Conservation (phyloP, 2,329 filamentous ascomycete genomes). For the Paecilomyces variotii region DNA sequence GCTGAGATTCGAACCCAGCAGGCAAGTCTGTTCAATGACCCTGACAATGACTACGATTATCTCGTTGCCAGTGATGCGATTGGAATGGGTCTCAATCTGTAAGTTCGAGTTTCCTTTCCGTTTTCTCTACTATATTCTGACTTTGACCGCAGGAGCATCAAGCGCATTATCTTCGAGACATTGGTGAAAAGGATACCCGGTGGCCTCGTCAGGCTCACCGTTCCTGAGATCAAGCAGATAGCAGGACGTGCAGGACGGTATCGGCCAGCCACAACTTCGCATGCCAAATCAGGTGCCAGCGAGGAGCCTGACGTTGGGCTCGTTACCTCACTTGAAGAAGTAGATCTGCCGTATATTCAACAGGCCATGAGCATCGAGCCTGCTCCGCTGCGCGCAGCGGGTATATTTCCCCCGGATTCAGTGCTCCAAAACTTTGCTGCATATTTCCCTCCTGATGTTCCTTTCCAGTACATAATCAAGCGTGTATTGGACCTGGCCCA, state of each 20-base stretch:
- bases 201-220: slow-evolving; percentile 49
- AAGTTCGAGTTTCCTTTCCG: slow-evolving; percentile 26
- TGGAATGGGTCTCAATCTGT: slow-evolving; percentile 93
- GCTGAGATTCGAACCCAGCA: slow-evolving; percentile 90
- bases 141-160: slow-evolving; percentile 53
- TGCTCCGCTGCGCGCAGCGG: slow-evolving; percentile 60
- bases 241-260: slow-evolving; percentile 86
- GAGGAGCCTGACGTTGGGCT: slow-evolving; percentile 48
- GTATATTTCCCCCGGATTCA: slow-evolving; percentile 62
- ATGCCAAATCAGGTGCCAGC: slow-evolving; percentile 9
- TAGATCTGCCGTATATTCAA: slow-evolving; percentile 58
- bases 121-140: slow-evolving; percentile 7
- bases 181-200: slow-evolving; percentile 63
- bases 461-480: slow-evolving; percentile 73
- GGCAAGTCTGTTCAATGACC: slow-evolving; percentile 88
- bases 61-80: slow-evolving; percentile 92
- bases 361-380: slow-evolving; percentile 57
- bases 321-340: slow-evolving; percentile 68
- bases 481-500: slow-evolving; percentile 63
- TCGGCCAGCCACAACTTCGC: slow-evolving; percentile 56
- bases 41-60: slow-evolving; percentile 89
- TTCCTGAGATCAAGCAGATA: slow-evolving; percentile 88
- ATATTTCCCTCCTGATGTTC: slow-evolving; percentile 73
- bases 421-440: slow-evolving; percentile 68
- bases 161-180: slow-evolving; percentile 79